phyloP scores from a whole-genome alignment of 495 filamentous ascomycete genomes.

The Oidiodendron maius region DNA sequence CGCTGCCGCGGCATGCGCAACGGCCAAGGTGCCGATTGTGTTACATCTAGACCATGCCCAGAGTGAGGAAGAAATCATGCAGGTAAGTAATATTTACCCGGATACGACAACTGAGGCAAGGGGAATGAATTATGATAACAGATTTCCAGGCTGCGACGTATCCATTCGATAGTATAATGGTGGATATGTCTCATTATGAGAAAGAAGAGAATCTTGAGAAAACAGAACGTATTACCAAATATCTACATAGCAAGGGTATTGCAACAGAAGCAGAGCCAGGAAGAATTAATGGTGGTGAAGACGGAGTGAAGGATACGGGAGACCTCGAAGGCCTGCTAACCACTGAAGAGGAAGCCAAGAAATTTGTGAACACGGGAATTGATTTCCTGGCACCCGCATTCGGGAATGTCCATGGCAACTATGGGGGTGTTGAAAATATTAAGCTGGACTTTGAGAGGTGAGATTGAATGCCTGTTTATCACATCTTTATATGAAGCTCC shows the following conservation, averaged over 20 bases:
- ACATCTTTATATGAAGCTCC: background rate
- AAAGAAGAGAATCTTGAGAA: constrained; percentile 58
- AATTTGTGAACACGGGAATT: constrained; percentile 59
- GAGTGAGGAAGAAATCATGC: constrained; percentile 59
- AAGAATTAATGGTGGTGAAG: constrained; percentile 63
- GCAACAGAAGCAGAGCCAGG: constrained; percentile 63
- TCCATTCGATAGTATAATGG: constrained; percentile 58
- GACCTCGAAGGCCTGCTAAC: constrained; percentile 59
- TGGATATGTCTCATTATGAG: constrained; percentile 61
- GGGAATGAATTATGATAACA: too few species aligned
- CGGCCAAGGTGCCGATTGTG: constrained; percentile 62
- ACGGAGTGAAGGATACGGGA: constrained; percentile 57
- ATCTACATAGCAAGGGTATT: constrained; percentile 56
- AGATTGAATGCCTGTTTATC: too few species aligned
- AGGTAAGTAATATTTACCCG: too few species aligned
- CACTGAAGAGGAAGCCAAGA: constrained; percentile 52
- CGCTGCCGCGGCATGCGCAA: constrained; percentile 55
- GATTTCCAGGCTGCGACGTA: constrained; percentile 51
- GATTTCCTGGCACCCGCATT: constrained; percentile 66
- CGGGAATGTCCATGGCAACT: constrained; percentile 67
- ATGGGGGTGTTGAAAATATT: constrained; percentile 37
- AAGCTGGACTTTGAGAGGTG: constrained; percentile 19
- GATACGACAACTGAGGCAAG: too few species aligned
- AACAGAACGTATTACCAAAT: constrained; percentile 50
- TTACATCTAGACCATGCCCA: constrained; percentile 77